A percentile compares a stretch with the other conserved stretches of the same genome.
These are phyloP conservation scores for Phytophthora capsici DNA, from an alignment of 352 stramenopile genomes.

Conservation along the genomic window DNA sequence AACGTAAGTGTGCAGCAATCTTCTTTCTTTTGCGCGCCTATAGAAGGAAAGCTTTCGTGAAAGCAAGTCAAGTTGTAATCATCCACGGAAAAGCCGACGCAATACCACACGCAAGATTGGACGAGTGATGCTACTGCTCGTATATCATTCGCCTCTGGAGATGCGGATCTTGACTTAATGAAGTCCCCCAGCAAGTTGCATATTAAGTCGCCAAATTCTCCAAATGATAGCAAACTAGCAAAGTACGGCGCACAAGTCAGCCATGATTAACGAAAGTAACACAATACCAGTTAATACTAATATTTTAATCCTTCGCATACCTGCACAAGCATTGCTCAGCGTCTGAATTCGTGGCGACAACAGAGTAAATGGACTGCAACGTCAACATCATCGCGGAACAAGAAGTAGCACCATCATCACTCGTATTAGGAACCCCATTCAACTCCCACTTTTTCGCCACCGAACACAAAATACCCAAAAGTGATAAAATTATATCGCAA, in stretches of 20 bases:
- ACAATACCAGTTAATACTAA: background rate
- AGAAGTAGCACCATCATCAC: background rate
- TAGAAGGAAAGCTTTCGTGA: background rate
- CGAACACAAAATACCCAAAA: slow-evolving; percentile 50
- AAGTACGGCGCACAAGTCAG: slow-evolving; percentile 6
- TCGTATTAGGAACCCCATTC: background rate
- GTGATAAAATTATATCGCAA: slow-evolving; percentile 48
- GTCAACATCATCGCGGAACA: slow-evolving; percentile 12
- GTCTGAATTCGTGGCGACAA: slow-evolving; percentile 15
- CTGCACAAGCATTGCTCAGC: slow-evolving; percentile 25
- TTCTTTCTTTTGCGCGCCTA: background rate
- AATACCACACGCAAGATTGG: slow-evolving; percentile 29
- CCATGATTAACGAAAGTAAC: background rate
- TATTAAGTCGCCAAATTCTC: slow-evolving; percentile 27
- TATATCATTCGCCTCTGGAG: background rate
- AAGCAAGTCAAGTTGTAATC: slow-evolving; percentile 15
- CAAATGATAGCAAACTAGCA: slow-evolving; percentile 34
- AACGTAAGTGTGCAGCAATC: slow-evolving; percentile 2
- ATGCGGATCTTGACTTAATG: background rate
- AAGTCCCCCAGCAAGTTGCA: slow-evolving; percentile 9
- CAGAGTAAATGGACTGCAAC: slow-evolving; percentile 26
- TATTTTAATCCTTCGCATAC: slow-evolving; percentile 2
- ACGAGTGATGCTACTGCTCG: slow-evolving; percentile 9
- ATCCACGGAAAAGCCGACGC: slow-evolving; percentile 32
- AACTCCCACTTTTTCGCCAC: slow-evolving; percentile 25